Base-by-base conservation (phyloP, 2,329 filamentous ascomycete species). In the Colletotrichum lupini region DNA sequence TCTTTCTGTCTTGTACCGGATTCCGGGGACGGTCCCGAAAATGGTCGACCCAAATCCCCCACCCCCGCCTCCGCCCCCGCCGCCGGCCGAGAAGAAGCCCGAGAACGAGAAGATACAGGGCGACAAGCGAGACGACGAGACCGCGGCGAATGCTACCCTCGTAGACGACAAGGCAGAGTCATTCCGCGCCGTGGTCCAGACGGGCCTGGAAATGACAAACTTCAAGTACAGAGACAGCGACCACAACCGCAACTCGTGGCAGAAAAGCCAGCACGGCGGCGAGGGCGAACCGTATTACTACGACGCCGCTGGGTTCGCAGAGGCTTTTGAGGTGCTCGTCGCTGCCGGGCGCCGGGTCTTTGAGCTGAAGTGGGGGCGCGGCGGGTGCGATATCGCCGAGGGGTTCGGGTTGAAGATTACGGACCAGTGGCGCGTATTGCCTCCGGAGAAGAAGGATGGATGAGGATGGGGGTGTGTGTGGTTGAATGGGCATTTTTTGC, bases 231-330 rank as follows among this genome's bases (percentile, higher is more conserved):
- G 82, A 59, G 79, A 79, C 7, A 77, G 80, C 24, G 78, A 79
- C 8, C 81, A 81, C 58, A 77, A 80, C 26, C 81, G 88, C 35
- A 89, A 90, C 78, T 86, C 83, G 12, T 90, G 88, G 88, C 88
- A 90, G 76, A 78, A 77, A 3, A 83, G 84, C 35, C 88, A 90
- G 76, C 82, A 80, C 5, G 88, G 88, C 35, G 88, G 88, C 1
- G 65, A 83, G 28, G 87, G 86, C 16, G 88, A 90, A 77, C 87
- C 87, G 1, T 90, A 85, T 73, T 87, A 89, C 78, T 85, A 88
- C 73, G 81, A 86, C 64, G 75, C 84, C 0, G 82, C 82, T 2
- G 88, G 87, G 1, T 81, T 88, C 65, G 81, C 83, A 4, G 78
- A 81, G 59, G 84, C 81, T 1, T 83, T 88, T 68, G 81, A 83